Base-by-base conservation (phyloP, 805 yeast genomes). In the Danielia oregonensis region DNA sequence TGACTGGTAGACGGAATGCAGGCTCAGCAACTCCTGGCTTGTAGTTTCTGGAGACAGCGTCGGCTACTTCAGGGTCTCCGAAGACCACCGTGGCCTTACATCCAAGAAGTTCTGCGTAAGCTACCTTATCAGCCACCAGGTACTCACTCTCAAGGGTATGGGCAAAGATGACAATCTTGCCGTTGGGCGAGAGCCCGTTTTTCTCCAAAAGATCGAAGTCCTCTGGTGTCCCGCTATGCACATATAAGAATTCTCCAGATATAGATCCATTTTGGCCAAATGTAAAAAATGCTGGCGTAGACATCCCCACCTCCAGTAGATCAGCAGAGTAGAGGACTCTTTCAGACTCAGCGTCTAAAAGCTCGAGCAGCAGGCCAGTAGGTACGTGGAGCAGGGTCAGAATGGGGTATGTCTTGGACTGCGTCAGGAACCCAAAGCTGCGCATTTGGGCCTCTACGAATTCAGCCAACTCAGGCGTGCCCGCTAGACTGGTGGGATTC, bases 281-380 rank as follows among this genome's bases (percentile, higher is more conserved):
- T 3, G 48, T 43, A 33, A 49, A 44, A 35, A 42, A 63, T 1
- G 66, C 60, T 3, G 68, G 68, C 0, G 68, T 61, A 7, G 39
- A 25, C 24, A 40, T 46, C 17, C 39, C 36, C 1, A 48, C 48
- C 32, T 63, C 70, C 5, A 23, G 21, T 8, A 64, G 32, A 4
- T 39, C 34, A 4, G 64, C 58, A 3, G 43, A 30, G 39, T 61
- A 63, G 5, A 63, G 48, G 3, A 48, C 39, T 3, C 54, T 44
- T 4, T 43, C 47, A 7, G 39, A 32, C 11, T 43, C 31, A 11
- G 43, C 19, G 29, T 62, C 63, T 4, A 49, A 24, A 7, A 66
- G 39, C 22, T 43, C 36, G 11, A 66, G 32, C 3, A 38, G 30
- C 55, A 66, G 61, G 9, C 43, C 30, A 4, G 46, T 9, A 1